A percentile compares a stretch with the other conserved stretches of the same genome.
Evolutionary conservation across 1,284 basidiomycete genomes (phyloP).

Genomic region (Apiotrichum siamense): DNA sequence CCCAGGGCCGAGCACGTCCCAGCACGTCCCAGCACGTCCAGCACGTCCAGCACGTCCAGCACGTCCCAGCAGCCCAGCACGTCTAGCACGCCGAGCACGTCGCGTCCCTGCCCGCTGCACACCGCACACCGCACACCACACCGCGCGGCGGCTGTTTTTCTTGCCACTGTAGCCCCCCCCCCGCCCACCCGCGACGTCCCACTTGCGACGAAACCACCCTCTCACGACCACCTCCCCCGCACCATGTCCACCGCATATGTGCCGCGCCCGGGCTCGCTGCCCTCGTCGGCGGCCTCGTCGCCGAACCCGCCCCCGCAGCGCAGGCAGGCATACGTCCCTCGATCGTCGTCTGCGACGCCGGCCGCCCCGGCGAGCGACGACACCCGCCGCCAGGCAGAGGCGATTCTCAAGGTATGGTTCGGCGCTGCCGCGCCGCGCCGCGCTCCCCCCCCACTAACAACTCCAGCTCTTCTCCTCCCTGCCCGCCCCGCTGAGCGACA

Average conservation of each 20-base stretch:
- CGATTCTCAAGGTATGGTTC: constrained; percentile 36
- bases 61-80: too few relatives aligned
- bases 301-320: constrained; percentile 2
- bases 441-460: not conserved
- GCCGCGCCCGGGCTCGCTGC: constrained; percentile 15
- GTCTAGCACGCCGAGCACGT: too few relatives aligned
- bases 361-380: constrained; percentile 15
- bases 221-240: not conserved
- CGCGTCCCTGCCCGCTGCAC: too few relatives aligned
- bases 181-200: too few relatives aligned
- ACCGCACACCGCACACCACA: too few relatives aligned
- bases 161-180: too few relatives aligned
- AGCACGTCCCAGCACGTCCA: too few relatives aligned
- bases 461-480: constrained; percentile 27
- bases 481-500: constrained; percentile 33
- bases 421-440: not conserved
- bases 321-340: constrained; percentile 10
- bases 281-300: constrained; percentile 8
- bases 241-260: constrained; percentile 18
- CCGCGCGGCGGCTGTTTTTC: too few relatives aligned
- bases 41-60: too few relatives aligned
- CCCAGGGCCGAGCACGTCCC: too few relatives aligned
- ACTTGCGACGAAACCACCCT: too few relatives aligned
- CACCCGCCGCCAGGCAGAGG: constrained; percentile 19
- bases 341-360: constrained; percentile 5